Evolutionary conservation across 768 basidiomycete genomes (phyloP).

Genomic region (Amyloporia xantha): DNA sequence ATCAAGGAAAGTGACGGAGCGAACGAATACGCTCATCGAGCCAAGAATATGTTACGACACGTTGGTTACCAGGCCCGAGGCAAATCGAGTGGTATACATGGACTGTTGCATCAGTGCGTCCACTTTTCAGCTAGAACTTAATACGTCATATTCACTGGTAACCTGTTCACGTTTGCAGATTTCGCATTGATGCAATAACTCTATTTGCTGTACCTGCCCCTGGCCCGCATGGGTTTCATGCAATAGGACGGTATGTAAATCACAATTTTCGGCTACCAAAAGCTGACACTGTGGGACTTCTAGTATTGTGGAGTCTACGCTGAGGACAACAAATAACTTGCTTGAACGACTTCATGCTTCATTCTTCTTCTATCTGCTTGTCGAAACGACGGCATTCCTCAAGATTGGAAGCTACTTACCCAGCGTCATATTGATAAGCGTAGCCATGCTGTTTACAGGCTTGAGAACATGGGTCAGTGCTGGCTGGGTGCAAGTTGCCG

Average conservation of each 20-base stretch:
- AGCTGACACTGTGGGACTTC: neutral
- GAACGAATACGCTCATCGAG: slow-evolving; percentile 48
- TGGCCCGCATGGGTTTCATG: slow-evolving; percentile 94
- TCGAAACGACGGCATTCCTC: slow-evolving; percentile 60
- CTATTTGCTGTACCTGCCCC: slow-evolving; percentile 80
- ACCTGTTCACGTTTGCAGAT: slow-evolving; percentile 43
- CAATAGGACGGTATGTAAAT: slow-evolving; percentile 70
- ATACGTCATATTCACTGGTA: too few relatives aligned
- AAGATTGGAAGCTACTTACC: slow-evolving; percentile 91
- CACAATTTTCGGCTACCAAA: neutral
- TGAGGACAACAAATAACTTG: slow-evolving; percentile 89
- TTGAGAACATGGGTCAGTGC: slow-evolving; percentile 65
- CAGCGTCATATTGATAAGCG: slow-evolving; percentile 75
- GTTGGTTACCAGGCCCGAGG: slow-evolving; percentile 71
- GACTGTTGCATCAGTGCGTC: slow-evolving; percentile 76
- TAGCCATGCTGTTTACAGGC: slow-evolving; percentile 82
- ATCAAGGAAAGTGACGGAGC: slow-evolving; percentile 38
- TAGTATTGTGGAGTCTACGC: slow-evolving; percentile 80
- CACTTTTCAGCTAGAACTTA: neutral
- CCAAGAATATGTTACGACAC: slow-evolving; percentile 65
- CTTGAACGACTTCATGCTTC: slow-evolving; percentile 95
- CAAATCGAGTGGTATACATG: slow-evolving; percentile 83
- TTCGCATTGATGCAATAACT: slow-evolving; percentile 91
- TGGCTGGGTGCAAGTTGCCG: slow-evolving; percentile 44
- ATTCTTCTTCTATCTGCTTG: slow-evolving; percentile 91